These are phyloP conservation scores for Backusella morwellensis DNA, from an alignment of 192 early-diverging fungal genomes.

Conservation along the genomic window DNA sequence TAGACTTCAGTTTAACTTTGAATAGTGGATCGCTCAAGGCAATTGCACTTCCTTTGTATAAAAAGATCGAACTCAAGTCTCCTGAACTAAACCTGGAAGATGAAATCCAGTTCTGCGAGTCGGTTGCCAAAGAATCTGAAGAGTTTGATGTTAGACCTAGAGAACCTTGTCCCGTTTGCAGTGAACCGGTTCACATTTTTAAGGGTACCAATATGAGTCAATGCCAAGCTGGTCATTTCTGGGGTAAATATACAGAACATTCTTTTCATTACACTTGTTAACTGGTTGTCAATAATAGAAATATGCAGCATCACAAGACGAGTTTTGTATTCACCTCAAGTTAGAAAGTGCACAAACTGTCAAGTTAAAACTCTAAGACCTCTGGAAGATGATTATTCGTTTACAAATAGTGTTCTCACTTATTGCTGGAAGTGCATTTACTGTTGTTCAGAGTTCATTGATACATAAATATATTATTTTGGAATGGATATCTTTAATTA, in stretches of 20 bases:
- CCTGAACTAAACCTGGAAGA: background rate
- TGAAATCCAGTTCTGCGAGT: background rate
- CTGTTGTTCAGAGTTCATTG: background rate
- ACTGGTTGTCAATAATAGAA: background rate
- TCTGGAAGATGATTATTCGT: background rate
- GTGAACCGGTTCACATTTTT: background rate
- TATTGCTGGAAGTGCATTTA: constrained; percentile 9
- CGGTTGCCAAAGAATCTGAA: background rate
- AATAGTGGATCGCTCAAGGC: background rate
- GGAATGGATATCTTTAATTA: background rate
- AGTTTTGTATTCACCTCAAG: constrained; percentile 2
- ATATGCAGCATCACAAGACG: constrained; percentile 15
- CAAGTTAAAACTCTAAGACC: constrained; percentile 9
- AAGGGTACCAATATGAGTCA: background rate
- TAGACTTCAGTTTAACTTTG: background rate
- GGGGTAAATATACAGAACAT: constrained; percentile 6
- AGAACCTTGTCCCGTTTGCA: background rate
- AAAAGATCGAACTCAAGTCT: background rate
- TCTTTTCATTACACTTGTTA: background rate
- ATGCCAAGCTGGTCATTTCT: constrained; percentile 15
- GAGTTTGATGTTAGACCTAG: background rate
- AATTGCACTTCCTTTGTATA: background rate
- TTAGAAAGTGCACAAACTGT: constrained; percentile 14
- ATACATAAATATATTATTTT: background rate
- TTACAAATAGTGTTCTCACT: constrained; percentile 7